Evolutionary conservation across 257 asterid species (phyloP), one percentile per base, ranked within the genome.

Genomic region (Verbena officinalis): DNA sequence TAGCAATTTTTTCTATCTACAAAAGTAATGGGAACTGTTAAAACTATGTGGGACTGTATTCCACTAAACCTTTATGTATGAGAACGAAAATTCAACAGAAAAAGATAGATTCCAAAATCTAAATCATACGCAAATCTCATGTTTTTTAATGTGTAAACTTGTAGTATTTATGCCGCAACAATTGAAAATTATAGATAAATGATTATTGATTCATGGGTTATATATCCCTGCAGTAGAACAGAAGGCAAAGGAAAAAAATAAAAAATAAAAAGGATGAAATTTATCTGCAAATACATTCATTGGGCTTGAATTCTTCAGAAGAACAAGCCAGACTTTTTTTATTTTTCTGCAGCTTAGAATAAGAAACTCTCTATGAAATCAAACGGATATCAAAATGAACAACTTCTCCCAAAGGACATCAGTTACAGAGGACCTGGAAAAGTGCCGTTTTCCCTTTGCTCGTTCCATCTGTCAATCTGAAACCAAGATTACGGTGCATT

Each of bases 381-480:
- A 24, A 67, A 63, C 58, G 52, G 38, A 49, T 52, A 44, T 40
- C 65, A 51, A 69, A 33, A 69, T 63, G 70, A 42, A 39, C 68
- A 44, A 72, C 70, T 48, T 56, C 20, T 36, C 58, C 30, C 2
- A 55, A 34, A 50, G 13, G 62, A 48, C 33, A 27, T 62, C 73
- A 65, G 70, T 86, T 77, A 93, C 64, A 90, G 84, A 56, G 97
- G 99, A 57, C 99, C 99, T 9, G 97, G 96, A 67, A 93, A 93
- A 44, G 96, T 85, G 55, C 97, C 99, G 46, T 84, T 93, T 80
- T 93, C 99, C 82, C 99, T 79, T 71, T 93, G 99, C 78, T 90
- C 99, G 55, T 93, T 93, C 97, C 99, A 90, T 78, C 80, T 84
- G 14, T 93, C 99, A 39, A 93, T 20, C 99, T 93, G 92, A 85